Percentiles rank a stretch among this genome's conserved stretches.
These are phyloP conservation scores for Tulasnella sp. DNA, from an alignment of 768 basidiomycete species.

Conservation along the genomic window DNA sequence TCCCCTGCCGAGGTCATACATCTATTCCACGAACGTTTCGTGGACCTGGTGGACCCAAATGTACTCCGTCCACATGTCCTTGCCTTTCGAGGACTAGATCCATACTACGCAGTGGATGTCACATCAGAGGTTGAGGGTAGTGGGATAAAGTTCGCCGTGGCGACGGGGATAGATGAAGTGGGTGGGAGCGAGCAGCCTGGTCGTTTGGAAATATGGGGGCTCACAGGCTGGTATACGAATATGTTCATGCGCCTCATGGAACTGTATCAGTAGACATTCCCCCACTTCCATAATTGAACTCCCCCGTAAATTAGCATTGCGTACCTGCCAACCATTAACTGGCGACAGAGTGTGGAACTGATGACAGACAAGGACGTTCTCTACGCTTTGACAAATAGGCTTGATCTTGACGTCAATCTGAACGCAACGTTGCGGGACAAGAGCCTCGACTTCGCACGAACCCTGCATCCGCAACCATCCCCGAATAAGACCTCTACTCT, in stretches of 20 bases:
- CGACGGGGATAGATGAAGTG: constrained; percentile 26
- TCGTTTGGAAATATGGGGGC: constrained; percentile 65
- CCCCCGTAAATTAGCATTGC: no score
- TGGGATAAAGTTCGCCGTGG: constrained; percentile 17
- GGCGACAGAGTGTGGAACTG: no score
- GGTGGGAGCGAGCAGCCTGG: constrained; percentile 31
- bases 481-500: no score
- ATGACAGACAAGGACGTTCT: no score
- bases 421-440: no score
- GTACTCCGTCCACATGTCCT: constrained; percentile 46
- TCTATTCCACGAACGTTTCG: constrained; percentile 61
- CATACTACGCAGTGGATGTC: constrained; percentile 61
- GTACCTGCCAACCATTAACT: no score
- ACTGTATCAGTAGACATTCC: neutral
- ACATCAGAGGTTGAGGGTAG: constrained; percentile 40
- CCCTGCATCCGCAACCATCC: no score
- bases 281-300: no score
- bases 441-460: no score
- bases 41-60: constrained; percentile 36
- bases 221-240: constrained; percentile 75
- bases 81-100: constrained; percentile 44
- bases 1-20: constrained; percentile 57
- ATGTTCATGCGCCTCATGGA: constrained; percentile 37
- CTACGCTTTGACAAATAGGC: no score
- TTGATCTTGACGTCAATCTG: no score